Evolutionary conservation across 192 early-diverging fungal species (phyloP), one percentile per base, ranked within the genome.

Genomic region (Mortierella hygrophila): DNA sequence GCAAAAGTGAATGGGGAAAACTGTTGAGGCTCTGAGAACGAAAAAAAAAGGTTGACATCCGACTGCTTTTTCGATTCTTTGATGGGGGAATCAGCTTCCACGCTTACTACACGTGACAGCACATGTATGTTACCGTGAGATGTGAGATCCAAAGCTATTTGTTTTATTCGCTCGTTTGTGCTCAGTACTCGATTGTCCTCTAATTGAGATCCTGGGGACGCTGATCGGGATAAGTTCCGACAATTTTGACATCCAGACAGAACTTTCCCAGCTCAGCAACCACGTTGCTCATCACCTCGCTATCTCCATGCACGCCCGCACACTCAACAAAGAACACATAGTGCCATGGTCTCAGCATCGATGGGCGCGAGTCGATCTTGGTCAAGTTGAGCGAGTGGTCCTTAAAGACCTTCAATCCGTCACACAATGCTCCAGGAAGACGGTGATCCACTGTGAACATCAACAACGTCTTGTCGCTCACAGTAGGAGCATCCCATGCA

Each of bases 261-360:
- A 88, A 94, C 54, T 89, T 72, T 68, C 94, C 91, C 74, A 97
- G 83, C 46, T 97, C 93, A 18, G 89, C 68, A 55, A 98, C 79
- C 0, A 97, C 97, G 26, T 81, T 83, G 21, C 88, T 82, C 21
- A 98, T 93, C 18, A 91, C 90, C 20, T 83, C 88, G 81, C 96
- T 94, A 29, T 93, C 90, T 54, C 89, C 89, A 82, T 99, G 97
- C 15, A 86, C 76, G 13, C 97, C 98, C 42, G 92, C 90, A 73
- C 96, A 93, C 83, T 99, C 97, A 46, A 98, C 92, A 92, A 98
- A 97, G 88, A 98, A 99, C 77, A 96, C 93, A 88, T 97, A 99
- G 84, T 98, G 96, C 97, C 97, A 98, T 77, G 92, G 93, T 42
- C 93, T 90, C 75, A 93, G 87, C 26, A 93, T 89, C 55, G 94